These are phyloP conservation scores for Labyrinthula sp. DNA, from an alignment of 352 stramenopile species.

Conservation along the genomic window DNA sequence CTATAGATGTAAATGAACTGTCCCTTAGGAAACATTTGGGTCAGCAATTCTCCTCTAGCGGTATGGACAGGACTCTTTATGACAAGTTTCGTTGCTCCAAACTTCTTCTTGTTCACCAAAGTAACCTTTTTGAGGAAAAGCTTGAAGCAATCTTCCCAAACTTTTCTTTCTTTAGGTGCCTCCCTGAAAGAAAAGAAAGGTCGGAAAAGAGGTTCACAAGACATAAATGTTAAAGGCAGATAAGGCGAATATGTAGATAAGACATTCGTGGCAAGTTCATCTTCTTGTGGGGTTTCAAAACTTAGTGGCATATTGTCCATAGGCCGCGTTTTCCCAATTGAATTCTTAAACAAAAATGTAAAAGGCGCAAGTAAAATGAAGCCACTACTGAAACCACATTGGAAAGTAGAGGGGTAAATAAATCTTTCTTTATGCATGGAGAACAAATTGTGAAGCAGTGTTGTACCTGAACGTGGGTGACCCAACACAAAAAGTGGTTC, in stretches of 20 bases:
- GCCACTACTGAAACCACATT: conserved; percentile 36
- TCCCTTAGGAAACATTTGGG: conserved; percentile 32
- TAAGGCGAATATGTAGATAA: conserved; percentile 36
- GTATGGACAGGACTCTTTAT: conserved; percentile 31
- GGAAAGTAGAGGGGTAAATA: conserved; percentile 38
- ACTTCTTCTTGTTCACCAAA: conserved; percentile 10
- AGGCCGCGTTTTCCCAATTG: conserved; percentile 35
- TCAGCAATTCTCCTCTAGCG: conserved; percentile 19
- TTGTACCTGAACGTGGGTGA: conserved; percentile 38
- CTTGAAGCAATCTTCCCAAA: conserved; percentile 23
- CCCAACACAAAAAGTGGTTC: conserved; percentile 32
- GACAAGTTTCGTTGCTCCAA: conserved; percentile 4
- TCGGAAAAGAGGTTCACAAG: conserved; percentile 27
- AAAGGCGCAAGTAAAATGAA: conserved; percentile 39
- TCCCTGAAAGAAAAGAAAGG: conserved; percentile 30
- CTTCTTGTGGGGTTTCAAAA: conserved; percentile 41
- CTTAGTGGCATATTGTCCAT: conserved; percentile 40
- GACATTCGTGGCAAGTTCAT: conserved; percentile 37
- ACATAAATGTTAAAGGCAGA: conserved; percentile 38
- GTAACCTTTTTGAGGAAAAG: conserved; percentile 18
- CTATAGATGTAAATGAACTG: conserved; percentile 35
- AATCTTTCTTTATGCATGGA: conserved; percentile 37
- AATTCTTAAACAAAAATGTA: conserved; percentile 35
- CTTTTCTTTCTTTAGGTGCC: conserved; percentile 14
- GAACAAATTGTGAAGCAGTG: conserved; percentile 38